Evolutionary conservation across 306 rosid genomes (phyloP).

Genomic region (Chamaecrista fasciculata): DNA sequence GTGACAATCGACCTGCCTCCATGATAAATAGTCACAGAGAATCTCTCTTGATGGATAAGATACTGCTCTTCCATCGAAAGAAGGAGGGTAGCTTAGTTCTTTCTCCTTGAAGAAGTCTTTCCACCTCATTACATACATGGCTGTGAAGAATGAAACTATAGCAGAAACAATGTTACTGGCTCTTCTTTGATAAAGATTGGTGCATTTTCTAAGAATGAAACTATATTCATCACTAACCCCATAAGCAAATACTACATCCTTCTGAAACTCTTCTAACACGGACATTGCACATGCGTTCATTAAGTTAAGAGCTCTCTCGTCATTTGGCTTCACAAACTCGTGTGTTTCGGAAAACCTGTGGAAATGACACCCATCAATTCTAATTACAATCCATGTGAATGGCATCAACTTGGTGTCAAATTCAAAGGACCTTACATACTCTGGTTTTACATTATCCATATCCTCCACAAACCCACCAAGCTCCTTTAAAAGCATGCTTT

Average conservation of each 20-base stretch:
- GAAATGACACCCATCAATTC: conserved; percentile 88
- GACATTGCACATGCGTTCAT: conserved; percentile 78
- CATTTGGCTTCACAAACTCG: conserved; percentile 86
- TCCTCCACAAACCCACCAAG: conserved; percentile 59
- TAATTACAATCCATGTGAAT: conserved; percentile 66
- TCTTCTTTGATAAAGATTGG: conserved; percentile 52
- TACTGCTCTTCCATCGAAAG: conserved; percentile 80
- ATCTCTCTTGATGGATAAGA: conserved; percentile 75
- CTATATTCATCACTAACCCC: conserved; percentile 89
- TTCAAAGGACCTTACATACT: conserved; percentile 70
- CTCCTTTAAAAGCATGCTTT: conserved; percentile 59
- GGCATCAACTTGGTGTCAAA: conserved; percentile 63
- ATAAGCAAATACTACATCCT: conserved; percentile 66
- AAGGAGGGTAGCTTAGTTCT: conserved; percentile 61
- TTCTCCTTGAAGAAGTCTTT: conserved; percentile 48
- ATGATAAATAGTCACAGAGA: conserved; percentile 66
- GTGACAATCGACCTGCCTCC: conserved; percentile 98
- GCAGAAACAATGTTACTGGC: conserved; percentile 58
- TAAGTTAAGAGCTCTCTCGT: conserved; percentile 70
- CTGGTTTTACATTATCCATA: conserved; percentile 61
- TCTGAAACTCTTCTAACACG: conserved; percentile 60
- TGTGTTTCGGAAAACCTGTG: conserved; percentile 75
- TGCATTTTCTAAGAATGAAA: conserved; percentile 62
- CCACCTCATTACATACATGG: conserved; percentile 63
- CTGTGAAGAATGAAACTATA: conserved; percentile 68